Base-by-base conservation (phyloP, 1,284 basidiomycete species). In the Amylostereum areolatum region DNA sequence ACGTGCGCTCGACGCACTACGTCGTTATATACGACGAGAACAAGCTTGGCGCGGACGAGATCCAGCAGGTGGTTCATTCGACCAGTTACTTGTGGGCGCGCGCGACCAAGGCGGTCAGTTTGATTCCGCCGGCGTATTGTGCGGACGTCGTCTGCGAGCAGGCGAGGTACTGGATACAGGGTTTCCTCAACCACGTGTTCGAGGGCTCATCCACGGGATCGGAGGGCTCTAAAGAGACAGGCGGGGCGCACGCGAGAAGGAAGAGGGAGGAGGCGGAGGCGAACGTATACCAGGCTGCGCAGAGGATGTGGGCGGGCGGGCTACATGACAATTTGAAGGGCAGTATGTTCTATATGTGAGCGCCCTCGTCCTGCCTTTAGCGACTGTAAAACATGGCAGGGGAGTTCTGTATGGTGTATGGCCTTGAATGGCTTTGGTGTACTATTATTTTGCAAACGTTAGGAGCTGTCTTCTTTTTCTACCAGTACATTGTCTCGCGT, bases 131-230 rank as follows among this genome's bases (percentile, higher is more conserved):
- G 0, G 86, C 85, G 0, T 88, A 88, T 60, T 87, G 87, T 55
- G 83, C 85, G 11, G 85, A 89, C 63, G 66, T 89, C 44, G 86
- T 85, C 1, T 89, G 85, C 61, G 85, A 89, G 63, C 70, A 85
- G 6, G 87, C 81, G 0, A 66, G 86, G 33, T 82, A 71, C 59
- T 89, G 87, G 58, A 56, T 89, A 39, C 83, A 85, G 53, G 77
- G 81, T 2, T 80, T 86, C 49, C 63, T 89, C 57, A 66, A 64
- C 51, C 67, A 70, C 24, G 66, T 63, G 3, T 76, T 80, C 3
- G 49, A 48, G 39, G 77, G 78, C 52, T 70, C 69, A 55, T 58
- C 62, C 31, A 69, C 66, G 36, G 69, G 60, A 59, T 43, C 51
- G 61, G 58, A 50, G 62, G 30, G 57, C 32, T 59, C 62, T 0